phyloP scores from a whole-genome alignment of 208 protist species.

The Crithidia thermophila region DNA sequence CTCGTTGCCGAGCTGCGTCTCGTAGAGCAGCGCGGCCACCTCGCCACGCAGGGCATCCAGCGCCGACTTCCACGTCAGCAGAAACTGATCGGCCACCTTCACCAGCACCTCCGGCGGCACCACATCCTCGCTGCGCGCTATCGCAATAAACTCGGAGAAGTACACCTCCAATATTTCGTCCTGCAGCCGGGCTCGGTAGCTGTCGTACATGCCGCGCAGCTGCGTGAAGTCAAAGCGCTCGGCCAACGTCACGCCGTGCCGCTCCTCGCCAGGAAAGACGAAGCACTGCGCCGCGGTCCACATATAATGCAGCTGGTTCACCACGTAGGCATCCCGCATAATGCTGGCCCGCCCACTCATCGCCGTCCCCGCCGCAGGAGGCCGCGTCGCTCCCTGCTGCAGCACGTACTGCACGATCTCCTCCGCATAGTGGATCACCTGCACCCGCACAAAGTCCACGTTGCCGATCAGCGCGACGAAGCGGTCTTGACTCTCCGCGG shows the following conservation, averaged over 20 bases:
- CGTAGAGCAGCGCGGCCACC: conserved; percentile 44
- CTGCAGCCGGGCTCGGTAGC: conserved; percentile 41
- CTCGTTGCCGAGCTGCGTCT: conserved; percentile 50
- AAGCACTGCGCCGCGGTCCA: conserved; percentile 17
- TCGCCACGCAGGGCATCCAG: conserved; percentile 46
- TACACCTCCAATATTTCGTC: conserved; percentile 41
- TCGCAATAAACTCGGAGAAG: conserved; percentile 46
- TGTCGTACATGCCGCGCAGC: conserved; percentile 45
- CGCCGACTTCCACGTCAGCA: conserved; percentile 50
- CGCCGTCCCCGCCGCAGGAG: conserved; percentile 1
- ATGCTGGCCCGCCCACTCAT: conserved; percentile 3
- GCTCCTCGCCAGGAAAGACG: conserved; percentile 27
- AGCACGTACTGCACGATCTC: conserved; percentile 43
- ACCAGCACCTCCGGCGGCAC: conserved; percentile 39
- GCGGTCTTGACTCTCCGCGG: conserved; percentile 56
- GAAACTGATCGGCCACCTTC: conserved; percentile 58
- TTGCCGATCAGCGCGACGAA: conserved; percentile 67
- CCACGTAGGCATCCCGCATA: conserved; percentile 29
- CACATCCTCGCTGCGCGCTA: conserved; percentile 35
- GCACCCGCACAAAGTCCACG: conserved; percentile 69
- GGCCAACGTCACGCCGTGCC: conserved; percentile 23
- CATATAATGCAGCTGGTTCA: conserved; percentile 35
- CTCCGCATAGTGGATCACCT: conserved; percentile 60
- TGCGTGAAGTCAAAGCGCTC: conserved; percentile 39
- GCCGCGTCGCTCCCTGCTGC: conserved; percentile 12